phyloP scores from a whole-genome alignment of 2,329 filamentous ascomycete genomes.

The Diaporthe longicolla region DNA sequence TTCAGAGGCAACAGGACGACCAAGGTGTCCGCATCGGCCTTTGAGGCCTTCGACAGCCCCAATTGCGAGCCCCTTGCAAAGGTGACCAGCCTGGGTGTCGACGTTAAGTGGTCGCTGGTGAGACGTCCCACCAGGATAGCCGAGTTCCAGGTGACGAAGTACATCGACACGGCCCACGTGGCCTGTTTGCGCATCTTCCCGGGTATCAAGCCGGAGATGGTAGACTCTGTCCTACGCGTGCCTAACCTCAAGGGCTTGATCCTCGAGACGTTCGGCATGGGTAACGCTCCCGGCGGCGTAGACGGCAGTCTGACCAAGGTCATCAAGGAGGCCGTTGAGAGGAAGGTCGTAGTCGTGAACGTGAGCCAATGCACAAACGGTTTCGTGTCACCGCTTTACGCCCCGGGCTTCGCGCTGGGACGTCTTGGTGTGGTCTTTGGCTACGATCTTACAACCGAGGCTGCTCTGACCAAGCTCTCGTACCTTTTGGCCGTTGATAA shows the following conservation, averaged over 20 bases:
- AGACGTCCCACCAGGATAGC: conserved; percentile 80
- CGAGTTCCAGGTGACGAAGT: conserved; percentile 80
- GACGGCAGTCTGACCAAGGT: conserved; percentile 85
- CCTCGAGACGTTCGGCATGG: conserved; percentile 90
- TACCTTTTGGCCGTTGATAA: conserved; percentile 82
- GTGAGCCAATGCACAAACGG: conserved; percentile 89
- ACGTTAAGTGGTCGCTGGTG: conserved; percentile 85
- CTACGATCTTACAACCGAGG: conserved; percentile 90
- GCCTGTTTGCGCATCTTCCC: conserved; percentile 92
- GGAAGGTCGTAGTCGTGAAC: conserved; percentile 89
- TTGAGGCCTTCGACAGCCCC: conserved; percentile 90
- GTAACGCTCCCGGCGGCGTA: conserved; percentile 87
- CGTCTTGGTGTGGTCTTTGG: conserved; percentile 90
- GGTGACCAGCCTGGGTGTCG: conserved; percentile 84
- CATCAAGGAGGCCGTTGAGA: conserved; percentile 80
- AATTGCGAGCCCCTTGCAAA: conserved; percentile 86
- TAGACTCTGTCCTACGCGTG: conserved; percentile 84
- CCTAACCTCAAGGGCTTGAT: conserved; percentile 86
- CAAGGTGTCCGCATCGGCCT: conserved; percentile 88
- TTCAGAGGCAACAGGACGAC: conserved; percentile 91
- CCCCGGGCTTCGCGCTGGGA: conserved; percentile 82
- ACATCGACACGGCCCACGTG: conserved; percentile 88
- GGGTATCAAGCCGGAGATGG: conserved; percentile 93
- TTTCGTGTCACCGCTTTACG: conserved; percentile 84
- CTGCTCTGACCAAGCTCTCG: conserved; percentile 90